A percentile compares a stretch with the other conserved stretches of the same genome.
These are phyloP conservation scores for Xylaria sp. DNA, from an alignment of 2,329 filamentous ascomycete genomes.

Conservation along the genomic window DNA sequence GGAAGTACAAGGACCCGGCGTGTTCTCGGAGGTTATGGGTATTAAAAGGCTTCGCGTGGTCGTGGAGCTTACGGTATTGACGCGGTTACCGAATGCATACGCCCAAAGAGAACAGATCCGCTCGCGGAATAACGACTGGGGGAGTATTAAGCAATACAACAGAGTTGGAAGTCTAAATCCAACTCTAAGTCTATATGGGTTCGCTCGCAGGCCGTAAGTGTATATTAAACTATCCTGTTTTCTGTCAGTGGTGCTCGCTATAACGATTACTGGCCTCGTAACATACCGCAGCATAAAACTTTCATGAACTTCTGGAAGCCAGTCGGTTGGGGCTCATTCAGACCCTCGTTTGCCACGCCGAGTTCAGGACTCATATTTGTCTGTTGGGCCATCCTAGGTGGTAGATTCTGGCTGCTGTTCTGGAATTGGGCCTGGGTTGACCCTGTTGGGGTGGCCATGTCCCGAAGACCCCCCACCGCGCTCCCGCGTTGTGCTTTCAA, in stretches of 20 bases:
- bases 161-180: conserved; percentile 44
- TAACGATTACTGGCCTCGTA: conserved; percentile 19
- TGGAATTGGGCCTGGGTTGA: conserved; percentile 97
- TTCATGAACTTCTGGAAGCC: conserved; percentile 95
- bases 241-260: conserved; percentile 16
- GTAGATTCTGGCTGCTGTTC: conserved; percentile 90
- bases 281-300: conserved; percentile 87
- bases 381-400: conserved; percentile 71
- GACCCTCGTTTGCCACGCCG: conserved; percentile 64
- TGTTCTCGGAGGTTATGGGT: conserved; percentile 10
- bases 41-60: conserved; percentile 4
- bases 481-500: conserved; percentile 80
- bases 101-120: conserved; percentile 38
- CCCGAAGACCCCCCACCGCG: conserved; percentile 76
- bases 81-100: conserved; percentile 38
- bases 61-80: conserved; percentile 31
- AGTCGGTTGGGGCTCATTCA: conserved; percentile 77
- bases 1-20: conserved; percentile 16
- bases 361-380: conserved; percentile 69
- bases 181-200: conserved; percentile 49
- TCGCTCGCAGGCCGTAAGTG: conserved; percentile 44
- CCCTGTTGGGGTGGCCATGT: conserved; percentile 84
- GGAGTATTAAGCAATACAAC: conserved; percentile 48
- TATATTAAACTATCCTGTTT: conserved; percentile 44
- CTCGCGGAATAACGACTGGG: conserved; percentile 35